Conservation (phyloP, 2,329 filamentous ascomycete genomes). For the Pseudocercospora macadamiae region DNA sequence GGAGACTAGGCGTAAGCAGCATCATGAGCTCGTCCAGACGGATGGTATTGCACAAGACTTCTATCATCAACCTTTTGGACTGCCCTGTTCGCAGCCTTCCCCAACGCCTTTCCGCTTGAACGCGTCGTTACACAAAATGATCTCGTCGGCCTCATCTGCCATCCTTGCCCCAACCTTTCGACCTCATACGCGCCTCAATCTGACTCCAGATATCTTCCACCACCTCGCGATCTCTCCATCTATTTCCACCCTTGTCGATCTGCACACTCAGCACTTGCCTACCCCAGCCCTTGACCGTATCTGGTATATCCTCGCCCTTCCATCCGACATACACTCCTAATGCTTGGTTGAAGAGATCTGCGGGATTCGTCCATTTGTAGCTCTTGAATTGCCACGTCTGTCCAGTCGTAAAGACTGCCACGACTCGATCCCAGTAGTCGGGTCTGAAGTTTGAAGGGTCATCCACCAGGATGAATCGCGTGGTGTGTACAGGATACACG, state of each 20-base stretch:
- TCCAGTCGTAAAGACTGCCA: constrained; percentile 95
- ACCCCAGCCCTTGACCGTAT: constrained; percentile 81
- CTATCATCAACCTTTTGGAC: background rate
- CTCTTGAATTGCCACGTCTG: constrained; percentile 98
- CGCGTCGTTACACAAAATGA: constrained; percentile 17
- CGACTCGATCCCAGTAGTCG: constrained; percentile 94
- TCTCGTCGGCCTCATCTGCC: constrained; percentile 40
- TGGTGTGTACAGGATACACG: constrained; percentile 69
- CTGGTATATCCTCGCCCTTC: constrained; percentile 79
- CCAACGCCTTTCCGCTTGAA: constrained; percentile 26
- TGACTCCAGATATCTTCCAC: constrained; percentile 90
- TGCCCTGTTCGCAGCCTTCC: constrained; percentile 3
- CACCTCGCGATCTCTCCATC: constrained; percentile 89
- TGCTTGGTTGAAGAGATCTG: constrained; percentile 86
- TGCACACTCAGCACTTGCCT: constrained; percentile 76
- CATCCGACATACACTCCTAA: constrained; percentile 89
- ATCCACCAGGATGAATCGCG: constrained; percentile 95
- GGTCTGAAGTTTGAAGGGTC: constrained; percentile 93
- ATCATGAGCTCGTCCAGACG: background rate
- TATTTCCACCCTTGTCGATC: constrained; percentile 70
- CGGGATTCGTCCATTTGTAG: constrained; percentile 91
- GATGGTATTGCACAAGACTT: background rate
- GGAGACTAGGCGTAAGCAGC: no score
- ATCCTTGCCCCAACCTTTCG: constrained; percentile 79
- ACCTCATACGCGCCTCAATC: constrained; percentile 85